Base-by-base conservation (phyloP, 176 grass and related monocot genomes). In the Alopecurus myosuroides region DNA sequence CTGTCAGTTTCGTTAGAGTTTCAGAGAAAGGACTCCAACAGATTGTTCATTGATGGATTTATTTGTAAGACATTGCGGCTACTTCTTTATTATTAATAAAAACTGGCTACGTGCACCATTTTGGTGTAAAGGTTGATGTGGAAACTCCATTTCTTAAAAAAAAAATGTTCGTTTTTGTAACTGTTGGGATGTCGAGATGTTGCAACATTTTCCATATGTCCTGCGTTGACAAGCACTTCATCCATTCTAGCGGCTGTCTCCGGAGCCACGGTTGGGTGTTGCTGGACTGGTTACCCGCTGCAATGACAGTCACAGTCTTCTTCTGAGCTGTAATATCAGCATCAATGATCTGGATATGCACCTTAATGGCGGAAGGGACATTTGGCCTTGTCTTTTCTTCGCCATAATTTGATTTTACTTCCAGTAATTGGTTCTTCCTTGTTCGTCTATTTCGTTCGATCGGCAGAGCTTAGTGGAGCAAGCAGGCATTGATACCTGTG, bases 261-360 rank as follows among this genome's bases (percentile, higher is more conserved):
- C 52, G 55, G 41, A 72, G 42, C 52, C 83, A n/a, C 64, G 68
- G 64, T 55, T 78, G 62, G 71, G 52, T 56, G 62, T 18, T 72
- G 25, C 66, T 79, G 35, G 79, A 83, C 65, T 65, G 57, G 60
- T 83, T 26, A 78, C 84, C 84, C 73, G 71, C 74, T 86, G 23
- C 64, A 18, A 33, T 6, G 74, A 79, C 53, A 86, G 25, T 49
- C 84, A 86, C 44, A 12, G 44, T 57, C 46, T 87, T 35, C 52
- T 82, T 29, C 72, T 82, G 19, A 74, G 35, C 23, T 20, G n/a
- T 65, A 74, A 65, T 39, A 12, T 56, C 72, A 73, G 30, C 79
- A 82, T 86, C 74, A 86, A 56, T 73, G 79, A 86, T 52, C 51
- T 77, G 25, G 31, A 51, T 62, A 42, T 40, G 45, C 45, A 17